Evolutionary conservation across 2,329 filamentous ascomycete genomes (phyloP).

Genomic region (Tolypocladium paradoxum): DNA sequence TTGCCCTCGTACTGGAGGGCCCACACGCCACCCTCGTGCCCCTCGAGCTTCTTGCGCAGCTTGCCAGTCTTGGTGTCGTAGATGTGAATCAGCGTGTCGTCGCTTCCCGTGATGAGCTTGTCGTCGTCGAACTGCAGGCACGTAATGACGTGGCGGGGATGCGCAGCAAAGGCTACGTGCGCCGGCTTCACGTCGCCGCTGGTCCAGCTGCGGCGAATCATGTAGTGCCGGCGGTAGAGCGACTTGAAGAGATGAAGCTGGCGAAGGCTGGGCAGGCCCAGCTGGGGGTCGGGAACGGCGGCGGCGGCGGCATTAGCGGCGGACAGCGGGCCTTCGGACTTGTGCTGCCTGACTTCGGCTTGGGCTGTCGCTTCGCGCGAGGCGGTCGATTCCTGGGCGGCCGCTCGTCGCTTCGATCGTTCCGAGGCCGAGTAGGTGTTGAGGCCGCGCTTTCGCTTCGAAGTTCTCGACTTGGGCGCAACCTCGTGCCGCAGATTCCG

Average conservation of each 20-base stretch:
- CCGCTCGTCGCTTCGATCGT: conserved; percentile 42
- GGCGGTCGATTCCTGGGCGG: conserved; percentile 32
- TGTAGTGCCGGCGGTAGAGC: conserved; percentile 82
- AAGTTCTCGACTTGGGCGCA: conserved; percentile 33
- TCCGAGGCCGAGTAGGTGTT: conserved; percentile 34
- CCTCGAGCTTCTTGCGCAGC: conserved; percentile 70
- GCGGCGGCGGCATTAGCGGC: conserved; percentile 75
- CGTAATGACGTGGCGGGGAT: conserved; percentile 92
- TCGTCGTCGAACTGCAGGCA: conserved; percentile 96
- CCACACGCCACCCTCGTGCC: conserved; percentile 96
- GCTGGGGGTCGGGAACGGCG: conserved; percentile 69
- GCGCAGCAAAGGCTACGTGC: conserved; percentile 92
- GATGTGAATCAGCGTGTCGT: conserved; percentile 95
- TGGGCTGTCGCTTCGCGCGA: conserved; percentile 30
- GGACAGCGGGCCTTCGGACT: conserved; percentile 73
- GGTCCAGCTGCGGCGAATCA: conserved; percentile 90
- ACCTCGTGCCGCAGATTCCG: conserved; percentile 29
- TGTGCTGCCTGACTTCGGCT: conserved; percentile 34
- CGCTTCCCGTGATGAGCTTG: conserved; percentile 95
- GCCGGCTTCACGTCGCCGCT: conserved; percentile 71
- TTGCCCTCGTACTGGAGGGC: conserved; percentile 94
- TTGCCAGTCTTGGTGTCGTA: conserved; percentile 95
- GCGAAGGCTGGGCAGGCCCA: conserved; percentile 68
- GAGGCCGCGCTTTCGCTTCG: conserved; percentile 46
- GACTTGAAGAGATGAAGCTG: conserved; percentile 93